Percentiles rank a stretch among this genome's conserved stretches.
phyloP scores from a whole-genome alignment of 768 basidiomycete species.

The Tulasnella sp. region DNA sequence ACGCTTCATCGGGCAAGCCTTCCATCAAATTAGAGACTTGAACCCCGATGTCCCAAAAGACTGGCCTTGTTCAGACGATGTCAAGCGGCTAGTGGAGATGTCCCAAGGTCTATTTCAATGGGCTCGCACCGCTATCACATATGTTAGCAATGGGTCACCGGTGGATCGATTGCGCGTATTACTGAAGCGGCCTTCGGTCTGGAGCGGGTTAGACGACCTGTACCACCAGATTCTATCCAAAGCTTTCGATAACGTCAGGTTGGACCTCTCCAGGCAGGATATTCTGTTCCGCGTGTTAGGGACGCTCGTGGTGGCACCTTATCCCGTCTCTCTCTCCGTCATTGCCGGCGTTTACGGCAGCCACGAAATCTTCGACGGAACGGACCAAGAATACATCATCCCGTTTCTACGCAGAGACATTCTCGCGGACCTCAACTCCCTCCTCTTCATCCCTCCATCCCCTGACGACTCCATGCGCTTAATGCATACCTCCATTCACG shows the following conservation, averaged over 20 bases:
- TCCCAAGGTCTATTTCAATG: background rate
- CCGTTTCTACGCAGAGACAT: background rate
- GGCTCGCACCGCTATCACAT: background rate
- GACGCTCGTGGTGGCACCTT: background rate
- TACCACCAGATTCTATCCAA: background rate
- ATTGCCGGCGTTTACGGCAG: background rate
- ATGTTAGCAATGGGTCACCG: background rate
- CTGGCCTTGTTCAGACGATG: background rate
- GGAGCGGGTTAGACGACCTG: background rate
- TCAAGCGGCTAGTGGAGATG: background rate
- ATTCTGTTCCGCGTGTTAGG: background rate
- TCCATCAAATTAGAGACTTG: too few relatives aligned
- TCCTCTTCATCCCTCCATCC: background rate
- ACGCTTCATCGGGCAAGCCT: too few relatives aligned
- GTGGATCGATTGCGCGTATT: background rate
- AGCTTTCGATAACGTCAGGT: background rate
- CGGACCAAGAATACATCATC: background rate
- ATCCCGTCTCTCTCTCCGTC: background rate
- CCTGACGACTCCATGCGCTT: background rate
- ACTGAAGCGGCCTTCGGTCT: background rate
- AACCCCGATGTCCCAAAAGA: background rate
- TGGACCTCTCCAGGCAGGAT: background rate
- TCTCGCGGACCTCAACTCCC: background rate
- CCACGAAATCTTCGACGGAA: background rate
- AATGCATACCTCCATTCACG: background rate